Evolutionary conservation across 2,329 filamentous ascomycete species (phyloP).

Genomic region (Fonsecaea monophora): DNA sequence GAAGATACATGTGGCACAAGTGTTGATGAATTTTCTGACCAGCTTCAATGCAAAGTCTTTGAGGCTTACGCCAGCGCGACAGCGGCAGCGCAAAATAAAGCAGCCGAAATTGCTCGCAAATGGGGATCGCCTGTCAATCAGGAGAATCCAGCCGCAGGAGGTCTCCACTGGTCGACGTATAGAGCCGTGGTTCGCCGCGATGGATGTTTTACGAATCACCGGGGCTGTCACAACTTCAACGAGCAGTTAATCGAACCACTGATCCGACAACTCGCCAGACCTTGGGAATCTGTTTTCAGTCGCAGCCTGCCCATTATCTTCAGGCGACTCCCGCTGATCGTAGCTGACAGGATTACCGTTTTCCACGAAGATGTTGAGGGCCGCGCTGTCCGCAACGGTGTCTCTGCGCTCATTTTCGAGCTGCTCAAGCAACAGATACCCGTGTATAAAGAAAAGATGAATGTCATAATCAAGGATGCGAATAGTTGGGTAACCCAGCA

Average conservation of each 20-base stretch:
- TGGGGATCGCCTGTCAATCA: slow-evolving; percentile 50
- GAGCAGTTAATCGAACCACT: slow-evolving; percentile 40
- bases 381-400: slow-evolving; percentile 49
- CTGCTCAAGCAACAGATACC: slow-evolving; percentile 52
- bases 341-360: slow-evolving; percentile 24
- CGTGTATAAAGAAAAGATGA: slow-evolving; percentile 52
- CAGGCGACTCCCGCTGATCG: slow-evolving; percentile 41
- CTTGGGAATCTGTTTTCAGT: slow-evolving; percentile 49
- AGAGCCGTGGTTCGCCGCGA: slow-evolving; percentile 62
- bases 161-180: slow-evolving; percentile 61
- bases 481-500: slow-evolving; percentile 49
- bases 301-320: slow-evolving; percentile 27
- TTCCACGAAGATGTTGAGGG: slow-evolving; percentile 47
- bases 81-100: background rate
- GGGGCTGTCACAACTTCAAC: slow-evolving; percentile 48
- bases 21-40: background rate
- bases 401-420: slow-evolving; percentile 41
- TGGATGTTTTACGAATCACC: slow-evolving; percentile 53
- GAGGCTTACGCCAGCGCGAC: background rate
- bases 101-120: slow-evolving; percentile 28
- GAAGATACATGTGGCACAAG: slow-evolving; percentile 1
- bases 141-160: slow-evolving; percentile 51
- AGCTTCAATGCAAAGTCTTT: slow-evolving; percentile 6
- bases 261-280: slow-evolving; percentile 46
- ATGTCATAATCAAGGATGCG: slow-evolving; percentile 46